phyloP scores from a whole-genome alignment of 179 eudicot genomes.

The Spergularia azorica region DNA sequence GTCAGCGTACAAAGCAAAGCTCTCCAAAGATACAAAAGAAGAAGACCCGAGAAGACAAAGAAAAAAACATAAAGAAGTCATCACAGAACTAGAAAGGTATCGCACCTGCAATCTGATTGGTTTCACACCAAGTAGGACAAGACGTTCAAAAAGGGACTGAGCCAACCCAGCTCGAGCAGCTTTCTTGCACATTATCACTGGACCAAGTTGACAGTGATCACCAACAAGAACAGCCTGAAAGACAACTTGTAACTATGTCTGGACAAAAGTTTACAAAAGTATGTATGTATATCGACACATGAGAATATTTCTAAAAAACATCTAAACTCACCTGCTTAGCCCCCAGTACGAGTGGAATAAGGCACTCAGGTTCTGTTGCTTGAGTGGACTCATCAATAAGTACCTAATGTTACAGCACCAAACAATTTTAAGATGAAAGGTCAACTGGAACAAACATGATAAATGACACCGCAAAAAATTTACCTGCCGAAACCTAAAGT shows the following conservation, averaged over 20 bases:
- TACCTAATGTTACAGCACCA: slow-evolving; percentile 44
- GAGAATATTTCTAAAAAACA: too few species aligned
- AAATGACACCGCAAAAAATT: not conserved
- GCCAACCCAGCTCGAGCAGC: slow-evolving; percentile 99
- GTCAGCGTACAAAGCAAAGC: not conserved
- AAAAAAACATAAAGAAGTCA: not conserved
- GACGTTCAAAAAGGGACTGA: slow-evolving; percentile 95
- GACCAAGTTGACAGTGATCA: slow-evolving; percentile 99
- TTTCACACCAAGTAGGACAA: slow-evolving; percentile 93
- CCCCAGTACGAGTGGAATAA: slow-evolving; percentile 97
- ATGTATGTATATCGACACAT: not conserved
- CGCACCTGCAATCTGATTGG: slow-evolving; percentile 94
- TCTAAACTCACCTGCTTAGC: slow-evolving; percentile 75
- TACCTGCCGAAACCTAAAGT: slow-evolving; percentile 98
- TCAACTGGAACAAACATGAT: too few species aligned
- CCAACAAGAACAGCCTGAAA: slow-evolving; percentile 90
- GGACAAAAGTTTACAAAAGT: not conserved
- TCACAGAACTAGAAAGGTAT: not conserved
- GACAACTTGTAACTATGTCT: not conserved
- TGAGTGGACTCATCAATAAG: slow-evolving; percentile 99
- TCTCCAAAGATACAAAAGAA: too few species aligned
- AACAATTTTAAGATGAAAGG: too few species aligned
- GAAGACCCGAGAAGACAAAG: not conserved
- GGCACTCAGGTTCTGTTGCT: slow-evolving; percentile 97
- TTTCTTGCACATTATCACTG: slow-evolving; percentile 99